Conservation (phyloP, 2,329 filamentous ascomycete genomes). For the Epicoccum nigrum region DNA sequence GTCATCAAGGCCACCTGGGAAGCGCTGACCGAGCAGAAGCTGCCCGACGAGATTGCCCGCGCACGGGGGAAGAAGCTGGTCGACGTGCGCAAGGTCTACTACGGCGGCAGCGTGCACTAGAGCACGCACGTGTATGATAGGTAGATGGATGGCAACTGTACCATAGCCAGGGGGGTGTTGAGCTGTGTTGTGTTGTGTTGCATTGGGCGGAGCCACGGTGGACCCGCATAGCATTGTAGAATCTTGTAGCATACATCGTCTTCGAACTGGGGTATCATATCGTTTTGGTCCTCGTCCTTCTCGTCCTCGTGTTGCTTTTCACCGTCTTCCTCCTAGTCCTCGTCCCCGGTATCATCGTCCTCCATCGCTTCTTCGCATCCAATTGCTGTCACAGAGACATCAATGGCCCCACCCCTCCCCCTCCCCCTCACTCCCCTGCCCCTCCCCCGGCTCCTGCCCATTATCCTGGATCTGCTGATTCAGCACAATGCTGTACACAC, state of each 20-base stretch:
- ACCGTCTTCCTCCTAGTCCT: background rate
- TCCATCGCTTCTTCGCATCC: background rate
- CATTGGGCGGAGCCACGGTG: background rate
- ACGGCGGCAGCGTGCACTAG: conserved; percentile 67
- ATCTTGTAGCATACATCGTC: conserved; percentile 31
- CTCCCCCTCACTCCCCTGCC: conserved; percentile 35
- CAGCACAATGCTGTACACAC: conserved; percentile 97
- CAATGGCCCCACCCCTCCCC: conserved; percentile 18
- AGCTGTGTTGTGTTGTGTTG: background rate
- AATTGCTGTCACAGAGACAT: background rate
- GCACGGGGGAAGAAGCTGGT: conserved; percentile 94
- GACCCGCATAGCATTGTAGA: conserved; percentile 12
- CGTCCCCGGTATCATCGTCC: background rate
- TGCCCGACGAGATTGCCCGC: conserved; percentile 88
- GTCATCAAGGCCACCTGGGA: conserved; percentile 89
- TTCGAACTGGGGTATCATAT: conserved; percentile 7
- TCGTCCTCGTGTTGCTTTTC: background rate
- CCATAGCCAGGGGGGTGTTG: conserved; percentile 5
- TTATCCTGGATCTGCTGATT: conserved; percentile 75
- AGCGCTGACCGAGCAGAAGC: conserved; percentile 79
- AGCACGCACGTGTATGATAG: background rate
- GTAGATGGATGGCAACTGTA: conserved; percentile 12
- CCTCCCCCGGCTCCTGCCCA: conserved; percentile 21
- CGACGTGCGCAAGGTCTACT: conserved; percentile 96
- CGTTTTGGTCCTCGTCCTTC: background rate